Evolutionary conservation across 169 alveolate genomes (phyloP), one percentile per base, ranked within the genome.

Genomic region (Cryptosporidium bovis): DNA sequence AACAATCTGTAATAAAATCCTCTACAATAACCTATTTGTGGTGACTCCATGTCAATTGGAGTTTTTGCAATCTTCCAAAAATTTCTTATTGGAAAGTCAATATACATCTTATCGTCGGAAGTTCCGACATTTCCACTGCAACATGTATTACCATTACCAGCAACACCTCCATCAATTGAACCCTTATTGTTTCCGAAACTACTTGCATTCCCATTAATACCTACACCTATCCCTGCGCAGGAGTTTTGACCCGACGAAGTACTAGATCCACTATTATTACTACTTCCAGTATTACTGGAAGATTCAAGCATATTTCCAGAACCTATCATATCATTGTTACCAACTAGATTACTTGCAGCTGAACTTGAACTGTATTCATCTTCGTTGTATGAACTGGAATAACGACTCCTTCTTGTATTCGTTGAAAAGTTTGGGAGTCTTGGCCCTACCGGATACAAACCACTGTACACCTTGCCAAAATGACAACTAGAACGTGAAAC

Each of bases 51-150:
- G 68, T 95, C 97, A 60, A 94, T 95, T 66, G 94, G 96, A 24
- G 95, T 94, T 92, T 95, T 95, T 20, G 97, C 97, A 31, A 94
- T 84, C 66, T 94, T 93, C 98, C 98, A 95, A 68, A 95, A 95
- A 46, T 95, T 91, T 33, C 96, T 93, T 16, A 95, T 94, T 51
- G 95, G 94, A 66, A 95, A 94, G 51, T 95, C 97, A 10, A 94
- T 89, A 6, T 92, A 92, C 58, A 90, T 77, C 15, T 87, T 71
- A 29, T 91, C 93, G 16, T 92, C 95, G 12, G 82, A 60, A 12
- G 91, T 31, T 31, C 64, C 82, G 12, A 3, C 12, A 13, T 20
- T 53, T 40, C 48, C 48, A 40, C 48, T 8, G 8, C 8, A 20
- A 55, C n/a, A 20, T 27, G 48, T 40, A 40, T 8, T 40, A 8